phyloP scores from a whole-genome alignment of 495 filamentous ascomycete species.

The Melanomma pulvis-pyrius region DNA sequence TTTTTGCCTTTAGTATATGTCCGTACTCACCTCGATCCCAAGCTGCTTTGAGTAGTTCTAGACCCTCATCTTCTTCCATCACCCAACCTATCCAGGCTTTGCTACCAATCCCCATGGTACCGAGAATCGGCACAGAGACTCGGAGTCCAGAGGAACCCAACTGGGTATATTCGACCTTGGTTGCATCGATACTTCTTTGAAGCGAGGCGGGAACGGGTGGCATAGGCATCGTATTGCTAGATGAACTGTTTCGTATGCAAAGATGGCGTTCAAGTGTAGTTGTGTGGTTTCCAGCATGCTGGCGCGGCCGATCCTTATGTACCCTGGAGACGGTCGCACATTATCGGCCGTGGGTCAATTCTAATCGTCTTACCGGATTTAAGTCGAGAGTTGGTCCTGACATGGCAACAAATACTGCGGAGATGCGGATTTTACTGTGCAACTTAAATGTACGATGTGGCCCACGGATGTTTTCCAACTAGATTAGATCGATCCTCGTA shows the following conservation, averaged over 20 bases:
- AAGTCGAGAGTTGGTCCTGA: neutral
- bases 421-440: too few species aligned
- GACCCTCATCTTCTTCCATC: constrained; percentile 48
- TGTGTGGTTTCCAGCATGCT: neutral
- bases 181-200: neutral
- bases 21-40: constrained; percentile 50
- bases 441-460: too few species aligned
- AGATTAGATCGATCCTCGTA: too few species aligned
- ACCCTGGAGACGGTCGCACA: neutral
- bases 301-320: neutral
- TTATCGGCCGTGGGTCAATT: neutral
- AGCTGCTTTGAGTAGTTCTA: constrained; percentile 51
- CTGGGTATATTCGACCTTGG: constrained; percentile 39
- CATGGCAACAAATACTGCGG: too few species aligned
- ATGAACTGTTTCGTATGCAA: neutral
- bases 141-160: constrained; percentile 48
- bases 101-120: constrained; percentile 50
- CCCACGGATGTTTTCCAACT: too few species aligned
- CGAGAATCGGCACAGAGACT: constrained; percentile 52
- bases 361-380: neutral
- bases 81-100: constrained; percentile 50
- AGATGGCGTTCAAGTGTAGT: neutral
- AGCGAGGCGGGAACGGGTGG: neutral
- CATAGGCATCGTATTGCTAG: neutral
- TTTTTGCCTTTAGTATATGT: constrained; percentile 41